Evolutionary conservation across 768 basidiomycete genomes (phyloP).

Genomic region (Trametopsis cervina): DNA sequence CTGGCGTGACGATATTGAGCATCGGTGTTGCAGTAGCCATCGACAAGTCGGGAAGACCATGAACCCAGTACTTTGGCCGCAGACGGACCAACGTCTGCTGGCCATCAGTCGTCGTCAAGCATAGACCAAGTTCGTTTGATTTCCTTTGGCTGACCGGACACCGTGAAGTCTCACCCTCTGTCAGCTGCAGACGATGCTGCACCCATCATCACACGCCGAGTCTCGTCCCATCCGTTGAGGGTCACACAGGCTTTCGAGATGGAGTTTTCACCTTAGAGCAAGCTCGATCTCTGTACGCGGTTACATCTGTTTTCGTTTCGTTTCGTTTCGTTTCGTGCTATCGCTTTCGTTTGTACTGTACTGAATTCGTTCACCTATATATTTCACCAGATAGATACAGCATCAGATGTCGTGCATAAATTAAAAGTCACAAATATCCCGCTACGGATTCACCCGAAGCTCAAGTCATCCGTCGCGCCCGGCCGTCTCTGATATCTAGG

Average conservation of each 20-base stretch:
- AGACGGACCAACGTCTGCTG: neutral
- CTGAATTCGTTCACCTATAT: neutral
- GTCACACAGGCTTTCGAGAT: no score
- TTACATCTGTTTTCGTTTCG: neutral
- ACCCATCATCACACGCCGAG: neutral
- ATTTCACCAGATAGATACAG: neutral
- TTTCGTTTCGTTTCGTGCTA: neutral
- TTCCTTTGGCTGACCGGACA: neutral
- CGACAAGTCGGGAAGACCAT: neutral
- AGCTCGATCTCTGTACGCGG: neutral
- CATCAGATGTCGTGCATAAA: no score
- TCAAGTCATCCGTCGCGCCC: no score
- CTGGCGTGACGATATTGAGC: neutral
- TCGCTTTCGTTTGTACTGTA: neutral
- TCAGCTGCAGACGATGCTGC: constrained; percentile 3
- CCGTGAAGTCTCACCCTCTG: no score
- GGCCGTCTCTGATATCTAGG: neutral
- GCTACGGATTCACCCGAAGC: no score
- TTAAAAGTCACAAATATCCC: no score
- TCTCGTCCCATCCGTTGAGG: neutral
- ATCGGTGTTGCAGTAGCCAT: neutral
- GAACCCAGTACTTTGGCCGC: neutral
- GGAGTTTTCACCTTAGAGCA: neutral
- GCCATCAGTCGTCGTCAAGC: neutral
- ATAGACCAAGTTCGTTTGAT: neutral